Evolutionary conservation across 495 filamentous ascomycete species (phyloP).

Genomic region (Penicillium steckii): DNA sequence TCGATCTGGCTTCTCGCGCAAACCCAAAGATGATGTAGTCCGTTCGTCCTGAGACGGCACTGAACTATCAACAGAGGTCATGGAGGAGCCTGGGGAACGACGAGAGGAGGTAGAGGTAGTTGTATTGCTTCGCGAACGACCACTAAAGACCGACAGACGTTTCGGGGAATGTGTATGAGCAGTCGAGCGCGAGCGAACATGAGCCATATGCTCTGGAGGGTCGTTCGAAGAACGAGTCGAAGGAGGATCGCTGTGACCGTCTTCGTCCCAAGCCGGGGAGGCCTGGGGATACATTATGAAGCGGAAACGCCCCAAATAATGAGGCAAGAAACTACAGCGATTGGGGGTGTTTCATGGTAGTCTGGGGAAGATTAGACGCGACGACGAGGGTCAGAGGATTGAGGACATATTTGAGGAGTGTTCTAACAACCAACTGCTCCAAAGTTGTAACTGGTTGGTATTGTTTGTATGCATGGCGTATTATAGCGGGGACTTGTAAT

Average conservation of each 20-base stretch:
- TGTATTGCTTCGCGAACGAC: slow-evolving; percentile 47
- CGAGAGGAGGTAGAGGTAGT: slow-evolving; percentile 40
- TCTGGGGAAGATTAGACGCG: background rate
- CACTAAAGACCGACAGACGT: slow-evolving; percentile 42
- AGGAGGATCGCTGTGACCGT: slow-evolving; percentile 34
- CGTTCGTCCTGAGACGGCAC: slow-evolving; percentile 32
- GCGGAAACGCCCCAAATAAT: background rate
- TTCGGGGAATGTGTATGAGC: slow-evolving; percentile 42
- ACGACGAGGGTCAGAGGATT: slow-evolving; percentile 2
- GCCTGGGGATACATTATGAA: slow-evolving; percentile 12
- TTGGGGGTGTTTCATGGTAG: slow-evolving; percentile 20
- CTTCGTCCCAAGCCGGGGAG: slow-evolving; percentile 22
- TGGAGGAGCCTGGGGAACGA: slow-evolving; percentile 39
- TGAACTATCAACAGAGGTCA: slow-evolving; percentile 36
- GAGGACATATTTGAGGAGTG: background rate
- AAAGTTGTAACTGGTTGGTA: background rate
- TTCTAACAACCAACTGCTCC: background rate
- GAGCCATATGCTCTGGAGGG: slow-evolving; percentile 35
- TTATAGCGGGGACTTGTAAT: background rate
- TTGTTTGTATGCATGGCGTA: background rate
- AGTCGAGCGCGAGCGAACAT: slow-evolving; percentile 43
- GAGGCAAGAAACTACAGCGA: slow-evolving; percentile 6
- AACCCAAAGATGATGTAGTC: slow-evolving; percentile 25
- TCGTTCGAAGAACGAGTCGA: slow-evolving; percentile 40
- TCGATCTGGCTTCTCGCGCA: slow-evolving; percentile 39